Percentiles rank a stretch among this genome's conserved stretches.
These are phyloP conservation scores for Actinomucor elegans DNA, from an alignment of 371 early-diverging fungal species.

Conservation along the genomic window DNA sequence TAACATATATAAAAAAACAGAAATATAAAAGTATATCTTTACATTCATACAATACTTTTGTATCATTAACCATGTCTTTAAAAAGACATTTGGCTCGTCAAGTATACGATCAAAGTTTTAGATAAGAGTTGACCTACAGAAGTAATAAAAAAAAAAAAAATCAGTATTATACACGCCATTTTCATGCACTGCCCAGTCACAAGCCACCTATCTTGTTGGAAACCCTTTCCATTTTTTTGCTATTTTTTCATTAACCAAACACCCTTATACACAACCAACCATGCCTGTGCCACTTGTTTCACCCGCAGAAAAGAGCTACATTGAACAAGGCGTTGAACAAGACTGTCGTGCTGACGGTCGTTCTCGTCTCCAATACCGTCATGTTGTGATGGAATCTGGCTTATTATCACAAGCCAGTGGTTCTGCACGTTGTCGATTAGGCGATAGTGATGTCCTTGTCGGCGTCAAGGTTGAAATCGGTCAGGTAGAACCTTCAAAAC, in stretches of 20 bases:
- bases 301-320: slow-evolving; percentile 81
- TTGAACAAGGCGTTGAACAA: slow-evolving; percentile 76
- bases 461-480: slow-evolving; percentile 92
- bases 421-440: slow-evolving; percentile 77
- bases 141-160: no score
- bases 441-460: slow-evolving; percentile 87
- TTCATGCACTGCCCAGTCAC: no score
- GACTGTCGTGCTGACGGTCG: slow-evolving; percentile 91
- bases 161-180: no score
- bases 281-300: slow-evolving; percentile 62
- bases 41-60: no score
- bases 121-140: no score
- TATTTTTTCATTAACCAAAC: neutral
- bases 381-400: slow-evolving; percentile 75
- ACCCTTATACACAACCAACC: neutral
- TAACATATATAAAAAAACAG: no score
- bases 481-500: slow-evolving; percentile 58
- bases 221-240: no score
- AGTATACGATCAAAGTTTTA: no score
- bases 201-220: no score
- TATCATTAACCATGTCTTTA: no score
- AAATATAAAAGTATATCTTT: no score
- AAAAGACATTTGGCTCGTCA: no score
- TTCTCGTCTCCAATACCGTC: slow-evolving; percentile 73
- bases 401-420: slow-evolving; percentile 89